Evolutionary conservation across 1,139 yeast species (phyloP).

Genomic region (Kluyveromyces sp.): DNA sequence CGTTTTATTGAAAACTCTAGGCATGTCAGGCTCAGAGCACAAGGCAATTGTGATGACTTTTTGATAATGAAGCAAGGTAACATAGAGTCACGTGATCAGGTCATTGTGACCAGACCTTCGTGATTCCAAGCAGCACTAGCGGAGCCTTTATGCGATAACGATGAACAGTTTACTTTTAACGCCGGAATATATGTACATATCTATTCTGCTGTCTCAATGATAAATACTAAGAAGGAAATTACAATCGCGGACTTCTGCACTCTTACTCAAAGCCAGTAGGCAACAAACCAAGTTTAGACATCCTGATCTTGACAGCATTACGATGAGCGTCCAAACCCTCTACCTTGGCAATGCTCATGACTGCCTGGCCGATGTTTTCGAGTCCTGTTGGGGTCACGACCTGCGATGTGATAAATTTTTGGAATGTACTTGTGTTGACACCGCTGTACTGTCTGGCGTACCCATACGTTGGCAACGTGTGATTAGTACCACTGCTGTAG

Average conservation of each 20-base stretch:
- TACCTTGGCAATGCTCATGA: slow-evolving; percentile 91
- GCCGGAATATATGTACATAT: not conserved
- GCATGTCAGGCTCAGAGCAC: not conserved
- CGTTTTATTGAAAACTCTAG: not conserved
- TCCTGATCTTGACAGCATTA: slow-evolving; percentile 89
- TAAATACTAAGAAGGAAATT: too few relatives aligned
- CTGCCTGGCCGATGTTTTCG: slow-evolving; percentile 84
- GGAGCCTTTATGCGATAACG: not conserved
- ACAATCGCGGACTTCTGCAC: too few relatives aligned
- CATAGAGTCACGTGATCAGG: not conserved
- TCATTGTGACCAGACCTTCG: too few relatives aligned
- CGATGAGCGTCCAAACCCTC: slow-evolving; percentile 97
- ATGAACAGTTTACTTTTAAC: not conserved
- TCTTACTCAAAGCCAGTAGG: slow-evolving; percentile 29
- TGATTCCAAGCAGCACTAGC: not conserved
- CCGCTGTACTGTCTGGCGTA: slow-evolving; percentile 97
- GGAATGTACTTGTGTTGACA: slow-evolving; percentile 92
- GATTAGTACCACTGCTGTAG: slow-evolving; percentile 95
- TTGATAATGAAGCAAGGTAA: too few relatives aligned
- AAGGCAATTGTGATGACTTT: too few relatives aligned
- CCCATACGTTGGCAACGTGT: slow-evolving; percentile 95
- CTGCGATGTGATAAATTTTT: slow-evolving; percentile 90
- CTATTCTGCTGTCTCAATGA: not conserved
- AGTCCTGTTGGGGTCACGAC: slow-evolving; percentile 82
- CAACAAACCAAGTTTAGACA: slow-evolving; percentile 62